Percentiles rank a stretch among this genome's conserved stretches.
These are phyloP conservation scores for Plasmodium adleri DNA, from an alignment of 169 alveolate species.

Conservation along the genomic window DNA sequence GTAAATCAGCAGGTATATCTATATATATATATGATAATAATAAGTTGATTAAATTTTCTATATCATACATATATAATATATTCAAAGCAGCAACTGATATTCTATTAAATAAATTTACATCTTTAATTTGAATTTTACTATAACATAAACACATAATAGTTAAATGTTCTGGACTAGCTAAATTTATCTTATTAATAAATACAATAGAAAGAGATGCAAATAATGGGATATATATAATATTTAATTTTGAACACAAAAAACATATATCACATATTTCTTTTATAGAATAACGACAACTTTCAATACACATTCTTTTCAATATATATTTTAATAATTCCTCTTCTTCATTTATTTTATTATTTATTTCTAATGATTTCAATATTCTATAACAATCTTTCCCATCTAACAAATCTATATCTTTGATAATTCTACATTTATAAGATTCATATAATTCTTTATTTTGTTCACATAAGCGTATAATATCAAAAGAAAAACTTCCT, in stretches of 20 bases:
- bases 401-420: constrained; percentile 37
- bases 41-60: constrained; percentile 60
- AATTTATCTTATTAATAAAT: constrained; percentile 65
- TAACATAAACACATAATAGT: constrained; percentile 61
- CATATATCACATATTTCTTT: constrained; percentile 75
- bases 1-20: constrained; percentile 47
- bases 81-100: constrained; percentile 64
- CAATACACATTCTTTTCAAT: constrained; percentile 30
- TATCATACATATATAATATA: constrained; percentile 34
- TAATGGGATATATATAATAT: constrained; percentile 49
- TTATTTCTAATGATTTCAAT: constrained; percentile 66
- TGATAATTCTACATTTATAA: constrained; percentile 23
- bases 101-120: constrained; percentile 58
- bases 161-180: constrained; percentile 57
- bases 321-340: constrained; percentile 41
- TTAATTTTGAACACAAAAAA: constrained; percentile 65
- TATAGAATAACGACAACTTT: constrained; percentile 55
- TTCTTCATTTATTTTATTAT: constrained; percentile 44
- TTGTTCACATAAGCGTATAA: constrained; percentile 41
- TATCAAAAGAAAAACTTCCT: constrained; percentile 63
- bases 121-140: constrained; percentile 71
- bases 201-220: constrained; percentile 66
- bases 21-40: constrained; percentile 30
- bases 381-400: constrained; percentile 73
- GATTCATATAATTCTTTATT: constrained; percentile 44